Percentiles rank a stretch among this genome's conserved stretches.
These are phyloP conservation scores for Escallonia rubra DNA, from an alignment of 129 eudicot species.

Conservation along the genomic window DNA sequence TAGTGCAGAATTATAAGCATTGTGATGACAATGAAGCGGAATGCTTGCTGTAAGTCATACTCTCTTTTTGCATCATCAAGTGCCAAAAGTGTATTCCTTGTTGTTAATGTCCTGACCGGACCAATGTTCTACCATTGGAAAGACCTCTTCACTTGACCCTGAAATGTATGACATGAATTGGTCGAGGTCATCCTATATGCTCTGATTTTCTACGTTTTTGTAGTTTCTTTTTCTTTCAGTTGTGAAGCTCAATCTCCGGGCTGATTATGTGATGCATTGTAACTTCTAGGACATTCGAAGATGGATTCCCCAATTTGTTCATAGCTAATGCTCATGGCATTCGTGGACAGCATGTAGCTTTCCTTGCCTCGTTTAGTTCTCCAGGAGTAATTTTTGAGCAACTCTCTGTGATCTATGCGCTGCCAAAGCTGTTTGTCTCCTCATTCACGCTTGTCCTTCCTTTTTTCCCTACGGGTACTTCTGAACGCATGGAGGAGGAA, in stretches of 20 bases:
- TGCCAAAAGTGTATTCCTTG: background rate
- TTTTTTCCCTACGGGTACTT: slow-evolving; percentile 95
- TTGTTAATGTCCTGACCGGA: background rate
- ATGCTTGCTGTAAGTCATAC: too few relatives aligned
- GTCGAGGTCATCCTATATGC: background rate
- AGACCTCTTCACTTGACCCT: background rate
- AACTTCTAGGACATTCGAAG: slow-evolving; percentile 75
- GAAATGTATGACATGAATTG: background rate
- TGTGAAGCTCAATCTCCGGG: background rate
- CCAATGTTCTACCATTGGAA: background rate
- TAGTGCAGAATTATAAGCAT: too few relatives aligned
- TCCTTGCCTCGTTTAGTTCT: slow-evolving; percentile 92
- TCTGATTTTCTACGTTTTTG: background rate
- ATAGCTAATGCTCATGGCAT: slow-evolving; percentile 97
- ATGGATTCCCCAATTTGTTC: slow-evolving; percentile 93
- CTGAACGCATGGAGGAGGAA: slow-evolving; percentile 98
- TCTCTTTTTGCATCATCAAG: background rate
- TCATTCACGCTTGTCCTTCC: slow-evolving; percentile 98
- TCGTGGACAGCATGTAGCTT: slow-evolving; percentile 97
- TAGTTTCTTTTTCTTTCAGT: background rate
- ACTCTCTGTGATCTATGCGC: slow-evolving; percentile 85
- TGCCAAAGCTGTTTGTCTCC: slow-evolving; percentile 87
- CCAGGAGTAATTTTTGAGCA: slow-evolving; percentile 98
- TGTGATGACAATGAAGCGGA: too few relatives aligned
- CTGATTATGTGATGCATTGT: slow-evolving; percentile 1